A percentile compares a stretch with the other conserved stretches of the same genome.
Conservation (phyloP, 768 basidiomycete species). For the Russula dissimulans region DNA sequence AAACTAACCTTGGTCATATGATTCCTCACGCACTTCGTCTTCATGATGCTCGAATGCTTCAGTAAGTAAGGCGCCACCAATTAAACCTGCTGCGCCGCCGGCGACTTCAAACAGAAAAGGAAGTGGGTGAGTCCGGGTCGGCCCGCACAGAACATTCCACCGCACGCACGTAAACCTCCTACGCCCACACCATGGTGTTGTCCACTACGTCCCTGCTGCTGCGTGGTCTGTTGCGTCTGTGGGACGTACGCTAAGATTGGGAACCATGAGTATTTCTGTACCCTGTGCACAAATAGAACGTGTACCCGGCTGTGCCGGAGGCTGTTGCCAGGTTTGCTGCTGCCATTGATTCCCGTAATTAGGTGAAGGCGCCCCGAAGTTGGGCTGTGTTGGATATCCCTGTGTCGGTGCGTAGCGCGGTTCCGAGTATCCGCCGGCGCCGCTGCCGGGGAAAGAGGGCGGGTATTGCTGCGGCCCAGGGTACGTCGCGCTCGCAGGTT, state of each 20-base stretch:
- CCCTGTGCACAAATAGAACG: not conserved
- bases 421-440: too few species aligned
- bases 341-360: constrained; percentile 17
- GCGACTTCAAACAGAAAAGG: constrained; percentile 16
- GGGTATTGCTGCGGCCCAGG: not conserved
- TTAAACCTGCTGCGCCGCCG: constrained; percentile 54
- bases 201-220: not conserved
- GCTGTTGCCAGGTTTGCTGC: constrained; percentile 15
- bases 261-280: not conserved
- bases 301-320: constrained; percentile 12
- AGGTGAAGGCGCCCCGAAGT: constrained; percentile 18
- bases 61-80: constrained; percentile 51
- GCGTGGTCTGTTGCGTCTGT: not conserved
- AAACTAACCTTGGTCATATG: constrained; percentile 30
- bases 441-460: too few species aligned
- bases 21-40: constrained; percentile 26
- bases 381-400: not conserved
- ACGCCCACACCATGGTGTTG: not conserved
- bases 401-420: too few species aligned
- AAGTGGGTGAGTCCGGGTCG: not conserved
- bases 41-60: constrained; percentile 41
- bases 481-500: constrained; percentile 23
- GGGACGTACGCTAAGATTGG: constrained; percentile 1
- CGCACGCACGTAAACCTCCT: too few species aligned
- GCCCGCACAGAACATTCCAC: not conserved